These are phyloP conservation scores for Arthrobotrys entomopaga DNA, from an alignment of 2,329 filamentous ascomycete species.

Conservation along the genomic window DNA sequence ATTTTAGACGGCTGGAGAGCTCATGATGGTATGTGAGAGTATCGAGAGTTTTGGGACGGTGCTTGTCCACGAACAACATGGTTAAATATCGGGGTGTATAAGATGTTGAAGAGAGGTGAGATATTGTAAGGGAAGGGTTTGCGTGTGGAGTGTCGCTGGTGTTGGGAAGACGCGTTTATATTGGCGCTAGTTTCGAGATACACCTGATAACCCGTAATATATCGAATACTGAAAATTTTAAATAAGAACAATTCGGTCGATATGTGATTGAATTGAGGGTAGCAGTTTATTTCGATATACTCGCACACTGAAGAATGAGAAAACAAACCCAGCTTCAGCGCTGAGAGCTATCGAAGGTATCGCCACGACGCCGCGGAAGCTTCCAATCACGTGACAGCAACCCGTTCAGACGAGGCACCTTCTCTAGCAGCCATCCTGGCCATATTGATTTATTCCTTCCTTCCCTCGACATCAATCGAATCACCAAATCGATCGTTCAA, in stretches of 20 bases:
- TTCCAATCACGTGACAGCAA: constrained; percentile 35
- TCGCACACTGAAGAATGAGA: too few relatives aligned
- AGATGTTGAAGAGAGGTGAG: constrained; percentile 7
- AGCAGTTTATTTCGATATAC: too few relatives aligned
- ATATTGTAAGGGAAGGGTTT: background rate
- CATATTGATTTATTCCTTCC: background rate
- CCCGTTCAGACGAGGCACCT: constrained; percentile 5
- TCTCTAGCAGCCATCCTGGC: too few relatives aligned
- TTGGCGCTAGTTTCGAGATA: background rate
- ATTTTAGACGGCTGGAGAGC: constrained; percentile 84
- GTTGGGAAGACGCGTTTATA: constrained; percentile 50
- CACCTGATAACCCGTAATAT: background rate
- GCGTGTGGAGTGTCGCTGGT: background rate
- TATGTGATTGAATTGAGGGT: too few relatives aligned
- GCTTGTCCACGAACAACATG: constrained; percentile 76
- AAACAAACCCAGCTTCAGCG: too few relatives aligned
- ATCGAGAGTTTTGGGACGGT: constrained; percentile 78
- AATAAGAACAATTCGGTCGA: too few relatives aligned
- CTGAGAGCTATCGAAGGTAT: too few relatives aligned
- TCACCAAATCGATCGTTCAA: constrained; percentile 1
- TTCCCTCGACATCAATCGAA: constrained; percentile 34
- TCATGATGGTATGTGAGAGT: constrained; percentile 78
- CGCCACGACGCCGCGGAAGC: too few relatives aligned
- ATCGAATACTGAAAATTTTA: too few relatives aligned
- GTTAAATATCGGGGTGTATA: background rate